These are phyloP conservation scores for Prunus fruticosa DNA, from an alignment of 306 rosid species.

Conservation along the genomic window DNA sequence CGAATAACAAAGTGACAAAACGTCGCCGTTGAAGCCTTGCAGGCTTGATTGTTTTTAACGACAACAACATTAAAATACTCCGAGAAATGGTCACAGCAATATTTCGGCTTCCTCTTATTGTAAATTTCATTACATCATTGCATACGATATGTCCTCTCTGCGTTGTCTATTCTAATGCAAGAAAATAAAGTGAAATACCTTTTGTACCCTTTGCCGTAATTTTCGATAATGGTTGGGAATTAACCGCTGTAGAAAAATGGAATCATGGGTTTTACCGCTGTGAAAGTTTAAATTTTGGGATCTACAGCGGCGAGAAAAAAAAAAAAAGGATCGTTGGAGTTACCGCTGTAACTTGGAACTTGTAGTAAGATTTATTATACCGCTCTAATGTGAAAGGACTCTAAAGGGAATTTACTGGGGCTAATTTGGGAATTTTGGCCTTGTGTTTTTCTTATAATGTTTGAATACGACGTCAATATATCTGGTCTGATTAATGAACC, in stretches of 20 bases:
- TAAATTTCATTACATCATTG: neutral
- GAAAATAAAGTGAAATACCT: neutral
- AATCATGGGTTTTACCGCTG: neutral
- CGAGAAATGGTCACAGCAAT: neutral
- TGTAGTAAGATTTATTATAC: no score
- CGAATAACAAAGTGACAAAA: neutral
- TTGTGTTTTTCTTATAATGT: neutral
- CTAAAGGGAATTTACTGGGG: neutral
- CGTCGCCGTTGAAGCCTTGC: conserved; percentile 4
- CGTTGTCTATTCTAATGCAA: neutral
- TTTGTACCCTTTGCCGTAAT: no score
- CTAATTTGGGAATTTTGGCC: neutral
- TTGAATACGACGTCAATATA: neutral
- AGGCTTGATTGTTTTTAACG: conserved; percentile 21
- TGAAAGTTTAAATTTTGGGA: neutral
- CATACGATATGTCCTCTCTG: neutral
- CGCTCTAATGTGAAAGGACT: no score
- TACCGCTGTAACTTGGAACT: neutral
- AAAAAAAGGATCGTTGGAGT: no score
- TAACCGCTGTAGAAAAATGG: neutral
- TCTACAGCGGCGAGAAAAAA: neutral
- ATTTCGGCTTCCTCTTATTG: neutral
- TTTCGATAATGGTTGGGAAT: no score
- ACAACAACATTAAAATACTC: neutral
- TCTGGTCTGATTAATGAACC: neutral